phyloP scores from a whole-genome alignment of 2,329 filamentous ascomycete genomes.

The Neofusicoccum umdonicola region DNA sequence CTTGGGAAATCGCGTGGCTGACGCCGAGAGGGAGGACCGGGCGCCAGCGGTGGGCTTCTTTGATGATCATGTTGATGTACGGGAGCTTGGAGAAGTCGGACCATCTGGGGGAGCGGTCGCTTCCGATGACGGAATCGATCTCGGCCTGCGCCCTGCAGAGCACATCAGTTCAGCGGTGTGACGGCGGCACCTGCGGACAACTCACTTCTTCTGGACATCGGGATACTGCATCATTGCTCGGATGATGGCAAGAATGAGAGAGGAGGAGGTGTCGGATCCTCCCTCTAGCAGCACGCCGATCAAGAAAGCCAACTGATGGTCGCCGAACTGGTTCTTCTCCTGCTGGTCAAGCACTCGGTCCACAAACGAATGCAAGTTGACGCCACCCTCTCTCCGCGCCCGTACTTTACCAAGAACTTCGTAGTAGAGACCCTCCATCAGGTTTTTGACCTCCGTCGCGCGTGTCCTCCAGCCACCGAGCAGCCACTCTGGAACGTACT shows the following conservation, averaged over 20 bases:
- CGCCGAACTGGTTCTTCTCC: constrained; percentile 1
- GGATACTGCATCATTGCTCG: constrained; percentile 30
- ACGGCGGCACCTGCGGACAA: background rate
- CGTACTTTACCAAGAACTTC: constrained; percentile 23
- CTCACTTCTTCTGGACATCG: constrained; percentile 25
- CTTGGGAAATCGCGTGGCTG: constrained; percentile 43
- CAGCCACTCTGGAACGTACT: constrained; percentile 36
- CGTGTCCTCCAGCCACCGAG: constrained; percentile 21
- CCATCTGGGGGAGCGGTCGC: constrained; percentile 27
- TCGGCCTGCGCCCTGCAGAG: constrained; percentile 26
- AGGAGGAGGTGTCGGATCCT: constrained; percentile 37
- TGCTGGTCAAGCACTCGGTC: constrained; percentile 26
- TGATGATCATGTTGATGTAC: constrained; percentile 31
- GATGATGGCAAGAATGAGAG: constrained; percentile 36
- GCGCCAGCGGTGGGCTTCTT: constrained; percentile 35
- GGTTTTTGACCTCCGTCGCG: constrained; percentile 6
- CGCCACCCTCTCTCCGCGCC: constrained; percentile 21
- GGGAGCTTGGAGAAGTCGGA: constrained; percentile 30
- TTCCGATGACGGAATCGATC: constrained; percentile 29
- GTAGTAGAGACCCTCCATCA: constrained; percentile 23
- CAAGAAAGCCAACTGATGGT: constrained; percentile 37
- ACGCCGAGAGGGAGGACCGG: constrained; percentile 28
- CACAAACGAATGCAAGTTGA: constrained; percentile 26
- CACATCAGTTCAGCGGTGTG: background rate
- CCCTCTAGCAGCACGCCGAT: constrained; percentile 35